These are phyloP conservation scores for Pseudogymnoascus sp. DNA, from an alignment of 2,329 filamentous ascomycete species.

Conservation along the genomic window DNA sequence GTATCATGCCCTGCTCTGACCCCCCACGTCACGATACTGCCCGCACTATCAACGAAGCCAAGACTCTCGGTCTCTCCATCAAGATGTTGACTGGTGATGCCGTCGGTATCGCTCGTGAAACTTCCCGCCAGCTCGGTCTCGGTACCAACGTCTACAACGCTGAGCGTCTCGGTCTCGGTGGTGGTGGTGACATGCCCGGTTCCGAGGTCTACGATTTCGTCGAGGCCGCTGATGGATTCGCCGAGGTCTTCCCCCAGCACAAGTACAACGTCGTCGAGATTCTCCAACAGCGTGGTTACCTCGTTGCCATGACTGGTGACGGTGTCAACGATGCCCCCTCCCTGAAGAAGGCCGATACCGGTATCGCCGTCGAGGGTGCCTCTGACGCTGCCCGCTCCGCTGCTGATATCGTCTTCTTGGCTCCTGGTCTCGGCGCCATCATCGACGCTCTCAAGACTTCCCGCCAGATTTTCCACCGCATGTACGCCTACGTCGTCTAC, in stretches of 20 bases:
- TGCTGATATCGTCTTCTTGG: constrained; percentile 89
- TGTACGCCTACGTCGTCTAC: constrained; percentile 95
- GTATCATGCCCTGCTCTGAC: constrained; percentile 91
- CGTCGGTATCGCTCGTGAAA: constrained; percentile 87
- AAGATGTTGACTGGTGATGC: constrained; percentile 97
- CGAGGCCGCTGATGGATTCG: constrained; percentile 89
- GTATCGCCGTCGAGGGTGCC: constrained; percentile 88
- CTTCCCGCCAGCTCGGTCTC: constrained; percentile 81
- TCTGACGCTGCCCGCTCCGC: constrained; percentile 86
- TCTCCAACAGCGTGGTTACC: constrained; percentile 83
- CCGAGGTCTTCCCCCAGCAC: constrained; percentile 90
- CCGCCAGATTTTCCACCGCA: constrained; percentile 91
- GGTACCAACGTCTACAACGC: constrained; percentile 92
- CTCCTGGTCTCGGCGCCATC: constrained; percentile 82
- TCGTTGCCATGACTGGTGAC: constrained; percentile 93
- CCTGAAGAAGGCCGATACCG: constrained; percentile 90
- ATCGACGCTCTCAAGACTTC: constrained; percentile 90
- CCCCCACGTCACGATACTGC: constrained; percentile 85
- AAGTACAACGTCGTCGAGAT: constrained; percentile 94
- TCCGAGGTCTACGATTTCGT: constrained; percentile 94
- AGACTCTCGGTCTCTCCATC: constrained; percentile 77
- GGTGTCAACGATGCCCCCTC: constrained; percentile 92
- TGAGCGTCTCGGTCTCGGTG: constrained; percentile 82
- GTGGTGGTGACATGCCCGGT: constrained; percentile 85
- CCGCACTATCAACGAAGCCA: constrained; percentile 83